Percentiles rank a stretch among this genome's conserved stretches.
These are phyloP conservation scores for Bolboschoenoplectus hybrid DNA, from an alignment of 202 grass and related monocot genomes.

Conservation along the genomic window DNA sequence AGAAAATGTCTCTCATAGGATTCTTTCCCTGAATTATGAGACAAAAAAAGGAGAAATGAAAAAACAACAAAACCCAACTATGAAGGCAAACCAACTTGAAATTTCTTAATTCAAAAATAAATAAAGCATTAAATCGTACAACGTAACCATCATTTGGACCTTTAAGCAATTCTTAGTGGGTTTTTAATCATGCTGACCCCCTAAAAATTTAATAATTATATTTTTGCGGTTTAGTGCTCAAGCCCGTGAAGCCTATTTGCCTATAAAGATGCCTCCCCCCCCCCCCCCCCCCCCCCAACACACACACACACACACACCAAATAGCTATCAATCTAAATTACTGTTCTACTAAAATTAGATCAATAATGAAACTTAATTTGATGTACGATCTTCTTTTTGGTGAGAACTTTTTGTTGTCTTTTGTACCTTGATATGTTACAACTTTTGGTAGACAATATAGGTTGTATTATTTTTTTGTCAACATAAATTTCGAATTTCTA, in stretches of 20 bases:
- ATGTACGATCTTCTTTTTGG: background rate
- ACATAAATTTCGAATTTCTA: conserved; percentile 1
- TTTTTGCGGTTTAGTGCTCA: conserved; percentile 32
- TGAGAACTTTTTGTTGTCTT: conserved; percentile 22
- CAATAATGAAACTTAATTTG: conserved; percentile 22
- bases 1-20: conserved; percentile 1
- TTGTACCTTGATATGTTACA: conserved; percentile 8
- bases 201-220: conserved; percentile 39
- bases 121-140: conserved; percentile 54
- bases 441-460: background rate
- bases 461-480: background rate
- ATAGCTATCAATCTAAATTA: conserved; percentile 33
- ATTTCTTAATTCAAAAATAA: conserved; percentile 32
- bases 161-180: conserved; percentile 46
- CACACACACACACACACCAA: background rate
- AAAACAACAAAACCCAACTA: conserved; percentile 31
- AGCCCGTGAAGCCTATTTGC: conserved; percentile 51
- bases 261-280: conserved; percentile 36
- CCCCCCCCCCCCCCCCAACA: background rate
- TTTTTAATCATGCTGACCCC: conserved; percentile 47
- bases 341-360: conserved; percentile 11
- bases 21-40: conserved; percentile 25
- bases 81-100: conserved; percentile 31
- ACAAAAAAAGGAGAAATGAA: background rate
- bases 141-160: conserved; percentile 46